Evolutionary conservation across 345 rosid species (phyloP), one percentile per base, ranked within the genome.

Genomic region (Jatropha curcas): DNA sequence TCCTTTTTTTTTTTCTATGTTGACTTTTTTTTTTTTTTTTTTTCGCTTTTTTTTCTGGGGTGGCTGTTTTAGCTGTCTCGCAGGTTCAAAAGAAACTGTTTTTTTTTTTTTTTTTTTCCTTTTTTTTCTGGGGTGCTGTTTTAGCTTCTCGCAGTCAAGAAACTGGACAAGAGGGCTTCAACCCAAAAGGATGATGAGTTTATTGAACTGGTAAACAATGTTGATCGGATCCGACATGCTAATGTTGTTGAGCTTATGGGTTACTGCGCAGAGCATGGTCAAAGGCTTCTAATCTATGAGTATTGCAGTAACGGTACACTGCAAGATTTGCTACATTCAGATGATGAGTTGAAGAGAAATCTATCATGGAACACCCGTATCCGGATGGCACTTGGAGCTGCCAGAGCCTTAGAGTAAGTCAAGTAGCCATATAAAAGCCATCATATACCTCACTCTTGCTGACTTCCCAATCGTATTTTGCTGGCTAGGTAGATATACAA

Each of bases 381-480:
- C n/a, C 77, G 82, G 55, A 88, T 93, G 87, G 92, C 97, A 48
- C 95, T 96, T 75, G 96, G 92, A 84, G 95, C 97, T 80, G 97
- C 99, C 65, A 88, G 89, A 83, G 96, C 97, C 71, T 85, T 96
- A 41, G 95, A 90, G 99, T 95, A 87, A 91, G 97, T 85, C 34
- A 31, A 70, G 9, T 55, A 65, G 41, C 70, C 24, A 24, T 34
- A 60, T 27, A 45, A 55, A 35, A 43, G 25, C 48, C 35, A 48
- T 24, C 33, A n/a, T 19, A 6, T 60, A 25, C 20, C 19, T 58
- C 25, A 20, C 9, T 1, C 53, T 48, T 17, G 56, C 46, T 66
- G 19, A 45, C 12, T 28, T 66, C 25, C 51, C 33, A 37, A 1
- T 43, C 6, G 3, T 25, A 25, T 12, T 65, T 7, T 9, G 31